Evolutionary conservation across 352 stramenopile genomes (phyloP).

Genomic region (Aphanomyces invadans): DNA sequence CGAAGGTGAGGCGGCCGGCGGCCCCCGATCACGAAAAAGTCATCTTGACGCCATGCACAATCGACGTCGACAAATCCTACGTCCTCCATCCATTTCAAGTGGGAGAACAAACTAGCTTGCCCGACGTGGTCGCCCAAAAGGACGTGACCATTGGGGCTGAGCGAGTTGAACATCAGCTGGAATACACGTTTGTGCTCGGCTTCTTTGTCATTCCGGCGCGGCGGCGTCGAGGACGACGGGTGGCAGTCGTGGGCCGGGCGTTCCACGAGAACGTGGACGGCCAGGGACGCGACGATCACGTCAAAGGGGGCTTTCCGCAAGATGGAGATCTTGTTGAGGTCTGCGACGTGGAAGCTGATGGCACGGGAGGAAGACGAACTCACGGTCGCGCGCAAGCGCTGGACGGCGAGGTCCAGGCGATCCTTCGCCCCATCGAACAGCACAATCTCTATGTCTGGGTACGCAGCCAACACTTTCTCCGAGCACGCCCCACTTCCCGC

Average conservation of each 20-base stretch:
- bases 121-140: constrained; percentile 68
- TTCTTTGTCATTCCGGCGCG: constrained; percentile 8
- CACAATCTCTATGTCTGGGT: constrained; percentile 41
- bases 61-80: constrained; percentile 68
- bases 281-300: constrained; percentile 52
- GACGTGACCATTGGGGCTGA: constrained; percentile 55
- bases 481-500: constrained; percentile 54
- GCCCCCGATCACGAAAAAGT: constrained; percentile 65
- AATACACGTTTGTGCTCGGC: constrained; percentile 50
- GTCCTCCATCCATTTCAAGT: constrained; percentile 45
- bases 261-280: constrained; percentile 59
- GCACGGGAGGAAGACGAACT: not conserved
- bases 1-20: constrained; percentile 9
- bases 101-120: constrained; percentile 50
- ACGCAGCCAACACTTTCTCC: constrained; percentile 45
- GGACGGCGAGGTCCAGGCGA: constrained; percentile 41
- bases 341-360: not conserved
- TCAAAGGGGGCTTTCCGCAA: constrained; percentile 34
- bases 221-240: not conserved
- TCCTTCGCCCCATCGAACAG: constrained; percentile 54
- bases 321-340: constrained; percentile 26
- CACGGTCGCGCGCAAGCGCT: constrained; percentile 29
- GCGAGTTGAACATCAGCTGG: constrained; percentile 38
- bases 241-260: constrained; percentile 41
- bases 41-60: constrained; percentile 59